Conservation (phyloP, 345 rosid genomes). For the Pistacia vera region DNA sequence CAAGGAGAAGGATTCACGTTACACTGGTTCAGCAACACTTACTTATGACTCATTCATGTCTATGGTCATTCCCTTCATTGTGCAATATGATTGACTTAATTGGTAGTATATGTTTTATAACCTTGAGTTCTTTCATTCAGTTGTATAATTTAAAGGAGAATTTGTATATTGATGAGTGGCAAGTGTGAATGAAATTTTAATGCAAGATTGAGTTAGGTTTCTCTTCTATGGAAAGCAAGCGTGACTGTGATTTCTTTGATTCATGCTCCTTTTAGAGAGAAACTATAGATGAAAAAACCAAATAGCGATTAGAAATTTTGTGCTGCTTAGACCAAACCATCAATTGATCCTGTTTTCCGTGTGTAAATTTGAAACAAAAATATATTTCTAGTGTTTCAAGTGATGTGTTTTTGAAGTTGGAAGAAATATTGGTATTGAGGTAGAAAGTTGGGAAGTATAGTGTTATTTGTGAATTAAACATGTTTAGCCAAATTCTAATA, state of each 20-base stretch:
- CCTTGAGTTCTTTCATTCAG: neutral
- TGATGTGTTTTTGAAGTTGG: too few species aligned
- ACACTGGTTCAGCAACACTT: slow-evolving; percentile 52
- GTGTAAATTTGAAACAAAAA: too few species aligned
- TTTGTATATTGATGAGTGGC: neutral
- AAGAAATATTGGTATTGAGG: too few species aligned
- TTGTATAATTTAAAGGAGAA: neutral
- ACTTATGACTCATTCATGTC: slow-evolving; percentile 62
- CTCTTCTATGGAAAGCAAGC: neutral
- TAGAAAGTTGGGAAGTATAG: too few species aligned
- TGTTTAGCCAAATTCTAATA: too few species aligned
- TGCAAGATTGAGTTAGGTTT: neutral
- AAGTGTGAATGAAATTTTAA: neutral
- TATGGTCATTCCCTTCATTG: slow-evolving; percentile 63
- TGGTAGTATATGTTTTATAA: neutral
- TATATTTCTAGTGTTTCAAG: too few species aligned
- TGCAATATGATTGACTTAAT: slow-evolving; percentile 42
- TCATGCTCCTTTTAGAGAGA: neutral
- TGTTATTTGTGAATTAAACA: too few species aligned
- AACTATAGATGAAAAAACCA: too few species aligned
- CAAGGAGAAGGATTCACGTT: slow-evolving; percentile 57
- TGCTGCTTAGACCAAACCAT: too few species aligned
- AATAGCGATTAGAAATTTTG: too few species aligned
- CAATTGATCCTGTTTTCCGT: too few species aligned
- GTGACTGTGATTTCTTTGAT: neutral